These are phyloP conservation scores for Daldinia bambusicola DNA, from an alignment of 495 filamentous ascomycete species.

Conservation along the genomic window DNA sequence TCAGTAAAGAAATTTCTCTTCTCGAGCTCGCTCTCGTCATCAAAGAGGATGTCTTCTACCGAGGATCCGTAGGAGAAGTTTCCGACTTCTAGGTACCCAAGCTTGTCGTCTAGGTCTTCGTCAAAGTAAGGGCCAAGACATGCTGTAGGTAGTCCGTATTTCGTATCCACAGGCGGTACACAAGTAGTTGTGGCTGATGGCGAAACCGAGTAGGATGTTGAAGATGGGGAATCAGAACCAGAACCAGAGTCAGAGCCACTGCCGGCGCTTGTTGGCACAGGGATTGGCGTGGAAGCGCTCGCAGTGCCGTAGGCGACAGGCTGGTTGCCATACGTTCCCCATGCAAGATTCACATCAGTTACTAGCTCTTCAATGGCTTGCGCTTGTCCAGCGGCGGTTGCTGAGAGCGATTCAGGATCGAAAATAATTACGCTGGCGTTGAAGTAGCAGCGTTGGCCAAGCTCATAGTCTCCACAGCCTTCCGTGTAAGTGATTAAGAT, in stretches of 20 bases:
- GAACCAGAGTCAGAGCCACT: no score
- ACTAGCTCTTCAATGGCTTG: constrained; percentile 23
- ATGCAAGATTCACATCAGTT: constrained; percentile 23
- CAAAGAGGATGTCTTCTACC: constrained; percentile 14
- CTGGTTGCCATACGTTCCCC: constrained; percentile 22
- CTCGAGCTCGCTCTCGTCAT: constrained; percentile 2
- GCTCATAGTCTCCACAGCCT: constrained; percentile 22
- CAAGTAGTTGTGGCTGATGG: constrained; percentile 11
- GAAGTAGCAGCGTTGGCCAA: constrained; percentile 32
- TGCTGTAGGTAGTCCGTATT: constrained; percentile 25
- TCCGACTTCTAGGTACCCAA: constrained; percentile 16
- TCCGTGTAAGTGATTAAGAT: constrained; percentile 28
- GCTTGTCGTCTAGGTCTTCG: constrained; percentile 14
- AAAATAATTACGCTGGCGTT: constrained; percentile 15
- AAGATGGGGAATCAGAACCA: constrained; percentile 9
- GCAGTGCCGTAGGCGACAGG: constrained; percentile 15
- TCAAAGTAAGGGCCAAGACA: constrained; percentile 28
- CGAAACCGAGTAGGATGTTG: constrained; percentile 13
- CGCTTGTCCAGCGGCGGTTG: constrained; percentile 14
- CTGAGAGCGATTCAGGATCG: constrained; percentile 13
- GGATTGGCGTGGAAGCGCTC: constrained; percentile 6
- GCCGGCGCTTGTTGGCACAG: background rate
- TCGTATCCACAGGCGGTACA: constrained; percentile 25
- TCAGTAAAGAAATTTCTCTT: constrained; percentile 1
- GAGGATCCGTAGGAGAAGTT: constrained; percentile 20